Percentiles rank a stretch among this genome's conserved stretches.
Evolutionary conservation across 768 basidiomycete species (phyloP).

Genomic region (Termitomyces sp.): DNA sequence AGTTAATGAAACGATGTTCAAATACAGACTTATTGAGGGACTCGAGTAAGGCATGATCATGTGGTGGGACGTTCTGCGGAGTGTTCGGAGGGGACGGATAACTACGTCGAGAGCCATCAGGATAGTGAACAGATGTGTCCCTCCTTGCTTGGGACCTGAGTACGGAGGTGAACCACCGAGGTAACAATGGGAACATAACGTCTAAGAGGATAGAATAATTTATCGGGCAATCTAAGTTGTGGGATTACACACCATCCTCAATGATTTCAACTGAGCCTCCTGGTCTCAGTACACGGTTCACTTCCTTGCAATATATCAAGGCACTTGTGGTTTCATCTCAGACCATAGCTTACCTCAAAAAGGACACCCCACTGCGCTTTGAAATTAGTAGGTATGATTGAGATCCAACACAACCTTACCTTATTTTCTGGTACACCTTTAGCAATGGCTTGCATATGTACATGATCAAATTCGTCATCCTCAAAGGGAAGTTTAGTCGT

Average conservation of each 20-base stretch:
- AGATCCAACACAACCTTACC: conserved; percentile 25
- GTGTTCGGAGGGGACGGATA: conserved; percentile 29
- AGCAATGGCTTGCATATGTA: conserved; percentile 64
- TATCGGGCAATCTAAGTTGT: not conserved
- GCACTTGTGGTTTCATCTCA: not conserved
- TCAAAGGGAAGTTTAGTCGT: conserved; percentile 76
- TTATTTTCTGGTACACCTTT: conserved; percentile 73
- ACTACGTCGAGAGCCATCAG: conserved; percentile 37
- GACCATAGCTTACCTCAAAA: conserved; percentile 45
- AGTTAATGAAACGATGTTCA: conserved; percentile 66
- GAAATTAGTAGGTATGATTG: conserved; percentile 3
- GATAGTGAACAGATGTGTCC: conserved; percentile 43
- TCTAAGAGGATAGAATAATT: conserved; percentile 33
- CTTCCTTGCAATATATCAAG: conserved; percentile 42
- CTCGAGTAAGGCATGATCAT: conserved; percentile 69
- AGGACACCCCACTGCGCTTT: conserved; percentile 54
- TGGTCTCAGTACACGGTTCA: conserved; percentile 62
- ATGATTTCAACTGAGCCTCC: conserved; percentile 67
- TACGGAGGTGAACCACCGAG: conserved; percentile 73
- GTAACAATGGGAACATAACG: conserved; percentile 68
- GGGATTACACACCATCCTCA: conserved; percentile 55
- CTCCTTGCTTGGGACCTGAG: conserved; percentile 48
- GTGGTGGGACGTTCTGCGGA: conserved; percentile 29
- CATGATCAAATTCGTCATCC: conserved; percentile 77
- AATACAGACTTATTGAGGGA: conserved; percentile 62